phyloP scores from a whole-genome alignment of 2,329 filamentous ascomycete species.

The Ascochyta fabae region DNA sequence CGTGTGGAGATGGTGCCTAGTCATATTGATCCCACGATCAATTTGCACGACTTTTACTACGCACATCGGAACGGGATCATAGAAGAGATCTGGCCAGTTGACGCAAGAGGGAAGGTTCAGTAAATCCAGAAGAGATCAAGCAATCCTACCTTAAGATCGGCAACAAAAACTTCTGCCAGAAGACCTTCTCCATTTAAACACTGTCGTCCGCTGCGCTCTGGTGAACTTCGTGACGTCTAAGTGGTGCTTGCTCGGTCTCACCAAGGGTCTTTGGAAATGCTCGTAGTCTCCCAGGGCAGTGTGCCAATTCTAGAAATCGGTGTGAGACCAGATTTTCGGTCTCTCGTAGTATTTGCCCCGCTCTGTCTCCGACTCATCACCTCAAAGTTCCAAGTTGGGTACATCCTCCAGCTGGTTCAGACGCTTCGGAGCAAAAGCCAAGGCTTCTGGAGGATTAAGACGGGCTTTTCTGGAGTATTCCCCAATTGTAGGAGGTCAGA shows the following conservation, averaged over 20 bases:
- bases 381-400: too few relatives aligned
- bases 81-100: constrained; percentile 61
- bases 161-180: constrained; percentile 13
- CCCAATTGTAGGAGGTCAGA: too few relatives aligned
- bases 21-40: constrained; percentile 63
- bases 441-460: too few relatives aligned
- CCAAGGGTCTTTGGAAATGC: constrained; percentile 11
- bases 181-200: constrained; percentile 24
- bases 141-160: constrained; percentile 14
- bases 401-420: too few relatives aligned
- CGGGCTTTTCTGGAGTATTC: too few relatives aligned
- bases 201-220: constrained; percentile 17
- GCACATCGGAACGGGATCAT: constrained; percentile 57
- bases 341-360: too few relatives aligned
- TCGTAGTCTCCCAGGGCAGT: background rate
- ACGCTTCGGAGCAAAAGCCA: too few relatives aligned
- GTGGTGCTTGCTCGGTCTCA: constrained; percentile 10
- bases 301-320: background rate
- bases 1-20: constrained; percentile 61
- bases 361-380: too few relatives aligned
- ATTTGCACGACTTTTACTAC: constrained; percentile 60
- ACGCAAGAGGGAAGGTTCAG: constrained; percentile 60
- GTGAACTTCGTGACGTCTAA: constrained; percentile 33
- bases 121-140: constrained; percentile 31
- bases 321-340: too few relatives aligned